A percentile compares a stretch with the other conserved stretches of the same genome.
Conservation (phyloP, 345 rosid species). For the Eutrema japonicum region DNA sequence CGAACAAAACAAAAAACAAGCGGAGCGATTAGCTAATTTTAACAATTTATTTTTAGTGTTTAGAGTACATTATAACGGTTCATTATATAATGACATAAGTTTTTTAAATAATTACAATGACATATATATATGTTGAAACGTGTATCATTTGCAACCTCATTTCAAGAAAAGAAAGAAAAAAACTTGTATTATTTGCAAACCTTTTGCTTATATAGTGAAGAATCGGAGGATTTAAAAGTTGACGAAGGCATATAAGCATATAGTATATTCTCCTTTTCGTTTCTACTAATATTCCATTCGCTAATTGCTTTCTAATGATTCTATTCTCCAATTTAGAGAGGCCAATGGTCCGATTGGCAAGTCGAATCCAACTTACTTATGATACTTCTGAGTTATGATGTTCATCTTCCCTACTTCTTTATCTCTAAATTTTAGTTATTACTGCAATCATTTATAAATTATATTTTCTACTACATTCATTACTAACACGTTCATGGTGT, state of each 20-base stretch:
- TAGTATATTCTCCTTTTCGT: conserved; percentile 34
- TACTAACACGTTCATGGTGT: background rate
- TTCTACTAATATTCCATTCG: conserved; percentile 24
- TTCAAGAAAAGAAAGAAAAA: background rate
- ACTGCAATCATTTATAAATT: background rate
- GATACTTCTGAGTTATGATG: conserved; percentile 2
- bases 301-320: conserved; percentile 21
- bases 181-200: background rate
- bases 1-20: background rate
- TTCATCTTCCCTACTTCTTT: conserved; percentile 18
- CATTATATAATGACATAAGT: too few species aligned
- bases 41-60: background rate
- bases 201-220: background rate
- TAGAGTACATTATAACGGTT: too few species aligned
- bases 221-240: background rate
- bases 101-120: too few species aligned
- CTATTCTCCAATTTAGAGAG: conserved; percentile 22
- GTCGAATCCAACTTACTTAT: conserved; percentile 35
- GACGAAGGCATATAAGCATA: conserved; percentile 37
- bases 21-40: background rate
- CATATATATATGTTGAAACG: too few species aligned
- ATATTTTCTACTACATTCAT: background rate
- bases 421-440: background rate
- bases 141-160: too few species aligned
- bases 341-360: conserved; percentile 28